phyloP scores from a whole-genome alignment of 1,284 basidiomycete genomes.

The Ustilago esculenta region DNA sequence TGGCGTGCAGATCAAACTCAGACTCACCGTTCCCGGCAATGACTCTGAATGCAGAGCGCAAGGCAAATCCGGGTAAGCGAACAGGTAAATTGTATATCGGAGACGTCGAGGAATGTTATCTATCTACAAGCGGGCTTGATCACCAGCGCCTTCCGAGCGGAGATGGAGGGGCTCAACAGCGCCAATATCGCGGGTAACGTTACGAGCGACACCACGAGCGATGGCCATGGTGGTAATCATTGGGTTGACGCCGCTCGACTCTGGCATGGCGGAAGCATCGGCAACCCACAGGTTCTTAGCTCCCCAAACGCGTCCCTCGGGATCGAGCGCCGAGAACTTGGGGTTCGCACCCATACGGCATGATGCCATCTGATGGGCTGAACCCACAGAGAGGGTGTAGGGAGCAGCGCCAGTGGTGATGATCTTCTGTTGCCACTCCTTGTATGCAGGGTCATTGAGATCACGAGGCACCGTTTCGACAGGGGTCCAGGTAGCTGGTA shows the following conservation, averaged over 20 bases:
- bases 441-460: slow-evolving; percentile 55
- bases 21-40: too few relatives aligned
- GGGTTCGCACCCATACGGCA: slow-evolving; percentile 68
- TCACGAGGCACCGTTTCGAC: slow-evolving; percentile 54
- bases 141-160: slow-evolving; percentile 11
- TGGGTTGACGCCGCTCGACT: slow-evolving; percentile 70
- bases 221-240: slow-evolving; percentile 69
- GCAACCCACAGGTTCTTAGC: slow-evolving; percentile 69
- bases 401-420: slow-evolving; percentile 47
- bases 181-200: slow-evolving; percentile 63
- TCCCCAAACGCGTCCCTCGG: slow-evolving; percentile 69
- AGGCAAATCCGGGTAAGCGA: not conserved
- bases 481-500: slow-evolving; percentile 54
- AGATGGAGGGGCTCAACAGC: slow-evolving; percentile 32
- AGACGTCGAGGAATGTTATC: not conserved
- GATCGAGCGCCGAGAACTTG: slow-evolving; percentile 66
- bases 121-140: slow-evolving; percentile 33
- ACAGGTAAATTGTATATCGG: too few relatives aligned
- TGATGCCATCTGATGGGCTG: slow-evolving; percentile 69
- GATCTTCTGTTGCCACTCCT: slow-evolving; percentile 63
- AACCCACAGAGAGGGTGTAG: slow-evolving; percentile 49
- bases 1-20: too few relatives aligned
- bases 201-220: slow-evolving; percentile 58
- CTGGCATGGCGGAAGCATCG: slow-evolving; percentile 69
- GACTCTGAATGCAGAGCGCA: not conserved